Evolutionary conservation across 2,329 filamentous ascomycete genomes (phyloP), one percentile per base, ranked within the genome.

Genomic region (Hortaea werneckii): DNA sequence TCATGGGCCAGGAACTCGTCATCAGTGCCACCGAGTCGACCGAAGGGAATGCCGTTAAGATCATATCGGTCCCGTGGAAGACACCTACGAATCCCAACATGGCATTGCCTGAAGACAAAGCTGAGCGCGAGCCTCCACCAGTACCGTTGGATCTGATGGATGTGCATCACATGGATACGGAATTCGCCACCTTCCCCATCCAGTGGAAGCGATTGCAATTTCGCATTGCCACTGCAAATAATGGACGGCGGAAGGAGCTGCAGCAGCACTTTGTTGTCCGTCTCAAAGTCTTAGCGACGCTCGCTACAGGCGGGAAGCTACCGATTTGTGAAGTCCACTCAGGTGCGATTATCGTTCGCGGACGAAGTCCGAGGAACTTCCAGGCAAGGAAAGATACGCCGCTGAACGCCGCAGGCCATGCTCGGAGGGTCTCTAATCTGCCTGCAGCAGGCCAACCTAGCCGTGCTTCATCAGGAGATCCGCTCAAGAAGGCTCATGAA

Each of bases 21-120:
- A 86, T 96, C 40, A 94, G 87, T 5, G 90, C 90, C 6, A 94
- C 88, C 41, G 90, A 96, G 64, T 95, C 90, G 1, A 88, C 95
- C 11, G 90, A 96, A 63, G 87, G 87, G 30, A 90, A 95, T 57
- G 72, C 85, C 0, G 87, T 95, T 38, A 90, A 94, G 57, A 82
- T 96, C 51, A 95, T 96, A 52, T 92, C 92, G 6, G 94, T 96
- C 49, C 90, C 90, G 1, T 96, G 90, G 90, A 96, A 96, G 72
- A 95, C 89, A 1, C 89, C 88, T 1, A 86, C 85, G 28, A 86
- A 85, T 42, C 40, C 57, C 5, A 57, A 49, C 35, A 86, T 83
- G 66, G 79, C 82, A 3, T 76, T 80, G n/a, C 79, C 83, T 72
- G 73, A 80, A 54, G 76, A 80, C 52, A 83, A 82, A 62, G 69